Evolutionary conservation across 495 filamentous ascomycete genomes (phyloP).

Genomic region (Aspergillus wentii): DNA sequence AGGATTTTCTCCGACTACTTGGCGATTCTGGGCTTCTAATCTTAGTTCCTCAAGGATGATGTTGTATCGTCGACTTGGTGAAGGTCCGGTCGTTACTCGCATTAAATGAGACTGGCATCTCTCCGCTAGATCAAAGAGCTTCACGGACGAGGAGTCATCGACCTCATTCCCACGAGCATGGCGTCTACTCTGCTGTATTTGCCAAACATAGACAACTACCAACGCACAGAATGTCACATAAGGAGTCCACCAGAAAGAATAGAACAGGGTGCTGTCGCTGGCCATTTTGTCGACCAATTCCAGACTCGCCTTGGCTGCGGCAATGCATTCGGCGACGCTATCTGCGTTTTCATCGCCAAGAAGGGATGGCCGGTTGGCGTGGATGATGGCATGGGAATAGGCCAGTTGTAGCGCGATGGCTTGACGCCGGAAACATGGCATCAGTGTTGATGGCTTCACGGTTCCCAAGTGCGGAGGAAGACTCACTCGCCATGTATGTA

Average conservation of each 20-base stretch:
- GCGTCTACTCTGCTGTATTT: conserved; percentile 14
- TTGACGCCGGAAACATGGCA: conserved; percentile 19
- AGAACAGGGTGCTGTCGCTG: conserved; percentile 17
- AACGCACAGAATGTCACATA: conserved; percentile 27
- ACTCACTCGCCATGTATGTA: conserved; percentile 17
- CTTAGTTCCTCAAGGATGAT: conserved; percentile 20
- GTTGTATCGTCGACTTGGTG: conserved; percentile 23
- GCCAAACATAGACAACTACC: conserved; percentile 21
- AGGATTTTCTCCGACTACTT: no score
- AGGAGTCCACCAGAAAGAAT: conserved; percentile 24
- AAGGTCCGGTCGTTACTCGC: conserved; percentile 18
- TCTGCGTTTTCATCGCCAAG: conserved; percentile 12
- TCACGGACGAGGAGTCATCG: no score
- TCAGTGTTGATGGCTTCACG: conserved; percentile 19
- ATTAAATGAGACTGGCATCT: conserved; percentile 19
- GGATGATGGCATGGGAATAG: conserved; percentile 20
- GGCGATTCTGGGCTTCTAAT: conserved; percentile 14
- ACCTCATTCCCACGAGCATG: neutral
- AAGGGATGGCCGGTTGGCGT: conserved; percentile 19
- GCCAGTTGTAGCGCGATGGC: conserved; percentile 20
- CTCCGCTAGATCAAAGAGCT: conserved; percentile 14
- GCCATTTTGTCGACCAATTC: conserved; percentile 18
- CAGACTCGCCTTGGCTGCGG: conserved; percentile 14
- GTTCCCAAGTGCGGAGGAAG: conserved; percentile 17
- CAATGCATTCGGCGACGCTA: conserved; percentile 12